Evolutionary conservation across 805 yeast genomes (phyloP), one percentile per base, ranked within the genome.

Genomic region (Wickerhamomyces pijperi): DNA sequence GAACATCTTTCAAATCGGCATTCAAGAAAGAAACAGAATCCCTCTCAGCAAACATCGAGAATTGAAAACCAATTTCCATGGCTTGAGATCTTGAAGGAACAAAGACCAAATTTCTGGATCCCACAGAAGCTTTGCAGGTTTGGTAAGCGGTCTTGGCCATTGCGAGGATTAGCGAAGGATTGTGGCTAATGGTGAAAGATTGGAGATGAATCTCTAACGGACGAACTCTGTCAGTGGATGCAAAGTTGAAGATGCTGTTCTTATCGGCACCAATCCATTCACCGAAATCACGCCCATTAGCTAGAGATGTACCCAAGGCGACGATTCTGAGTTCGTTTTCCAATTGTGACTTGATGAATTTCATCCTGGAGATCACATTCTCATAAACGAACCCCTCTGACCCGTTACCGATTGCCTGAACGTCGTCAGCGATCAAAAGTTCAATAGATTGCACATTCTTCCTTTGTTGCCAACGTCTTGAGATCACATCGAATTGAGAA

Each of bases 391-490:
- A 59, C 0, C 95, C 94, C 14, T 52, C 54, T 4, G 46, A 36
- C 0, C 81, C 80, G 46, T 59, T 59, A 2, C 87, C 85, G 16
- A 88, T 56, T 25, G 59, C 50, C 48, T 90, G 95, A 15, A 74
- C 59, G 51, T 85, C 86, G 55, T 85, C 95, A 31, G 74, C 76
- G 37, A 92, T 70, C 2, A 86, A 51, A 25, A 85, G 55, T 35
- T 76, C 86, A 23, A 90, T 72, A 0, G 72, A 54, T 43, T 80
- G 85, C 5, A 90, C 64, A 45, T 76, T 76, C 46, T 73, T 76
- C 40, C 94, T 67, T 46, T 78, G 82, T 47, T 78, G 78, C 97
- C 97, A 88, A 36, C 87, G 67, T 44, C 90, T 72, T 0, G 94
- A 74, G 1, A 87, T 50, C 4, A 64, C 46, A 44, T 84, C 88